Percentiles rank a stretch among this genome's conserved stretches.
Evolutionary conservation across 2,329 filamentous ascomycete genomes (phyloP).

Genomic region (Curvularia hawaiiensis): DNA sequence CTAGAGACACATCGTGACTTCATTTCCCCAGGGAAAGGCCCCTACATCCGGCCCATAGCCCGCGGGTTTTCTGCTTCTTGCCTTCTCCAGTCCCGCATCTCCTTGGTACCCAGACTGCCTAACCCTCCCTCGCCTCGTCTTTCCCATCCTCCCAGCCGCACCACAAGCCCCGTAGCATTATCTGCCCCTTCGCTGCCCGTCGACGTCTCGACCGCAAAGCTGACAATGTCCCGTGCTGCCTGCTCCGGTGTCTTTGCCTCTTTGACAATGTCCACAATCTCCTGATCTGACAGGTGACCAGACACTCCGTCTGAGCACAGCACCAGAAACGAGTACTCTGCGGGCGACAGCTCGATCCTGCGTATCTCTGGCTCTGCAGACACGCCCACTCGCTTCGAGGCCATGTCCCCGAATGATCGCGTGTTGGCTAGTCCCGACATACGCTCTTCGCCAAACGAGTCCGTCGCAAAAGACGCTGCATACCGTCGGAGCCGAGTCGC

Average conservation of each 20-base stretch:
- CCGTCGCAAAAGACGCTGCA: conserved; percentile 84
- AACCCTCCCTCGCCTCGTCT: conserved; percentile 80
- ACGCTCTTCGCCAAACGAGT: conserved; percentile 96
- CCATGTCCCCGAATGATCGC: conserved; percentile 90
- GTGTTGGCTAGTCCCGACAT: conserved; percentile 94
- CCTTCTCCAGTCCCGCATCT: conserved; percentile 82
- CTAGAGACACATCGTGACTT: background rate
- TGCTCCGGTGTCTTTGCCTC: conserved; percentile 91
- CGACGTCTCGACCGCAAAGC: conserved; percentile 85
- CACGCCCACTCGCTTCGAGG: conserved; percentile 89
- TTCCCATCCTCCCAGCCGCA: conserved; percentile 69
- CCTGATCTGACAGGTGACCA: conserved; percentile 85
- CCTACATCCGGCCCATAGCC: conserved; percentile 65
- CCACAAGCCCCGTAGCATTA: conserved; percentile 68
- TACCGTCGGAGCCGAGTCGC: conserved; percentile 83
- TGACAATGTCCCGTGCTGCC: conserved; percentile 77
- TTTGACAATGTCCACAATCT: conserved; percentile 95
- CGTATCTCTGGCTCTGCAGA: conserved; percentile 91
- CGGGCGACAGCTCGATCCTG: conserved; percentile 77
- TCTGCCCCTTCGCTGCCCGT: conserved; percentile 56
- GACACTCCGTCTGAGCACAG: conserved; percentile 89
- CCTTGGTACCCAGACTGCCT: conserved; percentile 88
- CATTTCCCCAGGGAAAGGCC: background rate
- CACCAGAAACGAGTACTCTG: conserved; percentile 87
- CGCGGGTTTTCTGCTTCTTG: conserved; percentile 83